These are phyloP conservation scores for Colletotrichum euphorbiae DNA, from an alignment of 2,329 filamentous ascomycete genomes.

Conservation along the genomic window DNA sequence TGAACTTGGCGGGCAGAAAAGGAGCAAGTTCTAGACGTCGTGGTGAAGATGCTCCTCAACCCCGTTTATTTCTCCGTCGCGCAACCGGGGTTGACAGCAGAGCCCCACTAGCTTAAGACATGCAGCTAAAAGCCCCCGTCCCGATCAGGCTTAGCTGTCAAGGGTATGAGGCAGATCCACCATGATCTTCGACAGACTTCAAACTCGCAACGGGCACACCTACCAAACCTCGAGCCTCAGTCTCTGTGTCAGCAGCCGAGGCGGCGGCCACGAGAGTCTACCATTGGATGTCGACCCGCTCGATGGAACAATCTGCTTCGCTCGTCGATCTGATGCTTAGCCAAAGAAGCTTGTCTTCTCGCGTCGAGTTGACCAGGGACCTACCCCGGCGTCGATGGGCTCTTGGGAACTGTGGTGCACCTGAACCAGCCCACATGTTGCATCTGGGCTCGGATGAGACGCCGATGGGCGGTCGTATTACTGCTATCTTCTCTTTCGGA, in stretches of 20 bases:
- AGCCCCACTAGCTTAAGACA: constrained; percentile 15
- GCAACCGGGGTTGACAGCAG: constrained; percentile 1
- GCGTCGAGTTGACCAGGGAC: constrained; percentile 20
- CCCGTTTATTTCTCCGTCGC: constrained; percentile 10
- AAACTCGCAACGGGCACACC: constrained; percentile 35
- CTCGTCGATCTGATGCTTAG: constrained; percentile 33
- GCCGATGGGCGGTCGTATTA: constrained; percentile 13
- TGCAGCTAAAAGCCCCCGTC: constrained; percentile 8
- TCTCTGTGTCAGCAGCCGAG: constrained; percentile 1
- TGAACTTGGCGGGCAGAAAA: neutral
- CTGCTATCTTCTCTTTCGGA: constrained; percentile 20
- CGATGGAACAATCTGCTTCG: constrained; percentile 14
- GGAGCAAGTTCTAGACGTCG: constrained; percentile 13
- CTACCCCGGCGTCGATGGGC: constrained; percentile 14
- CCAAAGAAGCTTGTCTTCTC: constrained; percentile 40
- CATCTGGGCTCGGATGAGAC: constrained; percentile 36
- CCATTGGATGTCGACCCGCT: constrained; percentile 11
- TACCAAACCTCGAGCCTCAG: constrained; percentile 6
- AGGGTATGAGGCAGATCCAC: constrained; percentile 38
- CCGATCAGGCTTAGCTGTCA: constrained; percentile 32
- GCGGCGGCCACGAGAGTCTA: neutral
- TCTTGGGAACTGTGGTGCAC: constrained; percentile 4
- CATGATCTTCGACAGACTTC: constrained; percentile 40
- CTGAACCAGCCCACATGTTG: constrained; percentile 22
- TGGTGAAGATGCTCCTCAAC: constrained; percentile 4